phyloP scores from a whole-genome alignment of 1,284 basidiomycete genomes.

The Cerrena zonata region DNA sequence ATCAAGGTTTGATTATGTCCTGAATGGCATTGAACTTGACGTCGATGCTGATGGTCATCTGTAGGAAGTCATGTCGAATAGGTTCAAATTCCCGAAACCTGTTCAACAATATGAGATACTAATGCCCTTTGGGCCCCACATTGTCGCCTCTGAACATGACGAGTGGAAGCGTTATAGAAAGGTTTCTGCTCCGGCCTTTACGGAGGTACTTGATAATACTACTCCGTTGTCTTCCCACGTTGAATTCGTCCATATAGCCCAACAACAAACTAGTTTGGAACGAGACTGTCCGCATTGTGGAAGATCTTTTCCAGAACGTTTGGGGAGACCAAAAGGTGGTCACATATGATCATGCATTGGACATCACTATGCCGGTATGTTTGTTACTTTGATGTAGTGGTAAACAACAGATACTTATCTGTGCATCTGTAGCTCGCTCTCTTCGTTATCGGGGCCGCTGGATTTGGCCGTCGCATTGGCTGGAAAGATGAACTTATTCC shows the following conservation, averaged over 20 bases:
- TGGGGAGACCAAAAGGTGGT: slow-evolving; percentile 30
- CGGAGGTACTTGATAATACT: slow-evolving; percentile 24
- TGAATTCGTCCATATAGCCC: not conserved
- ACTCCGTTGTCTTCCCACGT: not conserved
- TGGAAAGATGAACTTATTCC: slow-evolving; percentile 42
- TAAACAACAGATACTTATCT: not conserved
- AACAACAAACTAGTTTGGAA: slow-evolving; percentile 59
- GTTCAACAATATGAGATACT: slow-evolving; percentile 26
- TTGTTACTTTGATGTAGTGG: not conserved
- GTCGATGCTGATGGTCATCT: slow-evolving; percentile 5
- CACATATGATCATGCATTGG: slow-evolving; percentile 28
- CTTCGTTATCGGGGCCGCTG: slow-evolving; percentile 51
- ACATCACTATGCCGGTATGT: slow-evolving; percentile 44
- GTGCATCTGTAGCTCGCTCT: slow-evolving; percentile 41
- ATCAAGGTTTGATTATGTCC: slow-evolving; percentile 14
- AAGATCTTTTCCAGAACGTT: slow-evolving; percentile 32
- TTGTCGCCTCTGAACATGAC: slow-evolving; percentile 48
- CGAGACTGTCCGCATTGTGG: slow-evolving; percentile 38
- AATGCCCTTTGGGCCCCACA: slow-evolving; percentile 40
- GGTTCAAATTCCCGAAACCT: slow-evolving; percentile 28
- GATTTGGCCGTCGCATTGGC: slow-evolving; percentile 50
- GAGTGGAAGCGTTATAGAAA: slow-evolving; percentile 54
- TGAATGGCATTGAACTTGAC: not conserved
- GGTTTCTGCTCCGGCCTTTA: slow-evolving; percentile 35
- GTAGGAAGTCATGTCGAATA: slow-evolving; percentile 9